Evolutionary conservation across 805 yeast species (phyloP).

Genomic region (Starmerella apicola): DNA sequence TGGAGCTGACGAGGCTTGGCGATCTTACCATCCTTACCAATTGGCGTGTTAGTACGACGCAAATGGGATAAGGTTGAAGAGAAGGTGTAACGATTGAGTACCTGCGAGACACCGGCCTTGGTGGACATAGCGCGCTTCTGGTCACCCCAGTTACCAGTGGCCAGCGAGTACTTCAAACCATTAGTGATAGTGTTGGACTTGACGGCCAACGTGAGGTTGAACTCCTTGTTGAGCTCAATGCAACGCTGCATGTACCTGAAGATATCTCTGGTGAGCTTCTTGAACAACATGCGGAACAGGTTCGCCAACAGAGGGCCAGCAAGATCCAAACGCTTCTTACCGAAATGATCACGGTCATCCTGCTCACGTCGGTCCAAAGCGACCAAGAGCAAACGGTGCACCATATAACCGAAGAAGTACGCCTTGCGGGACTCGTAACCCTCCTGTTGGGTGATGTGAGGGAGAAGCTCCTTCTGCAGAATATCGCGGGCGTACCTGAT

Average conservation of each 20-base stretch:
- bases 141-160: slow-evolving; percentile 99
- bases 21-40: slow-evolving; percentile 97
- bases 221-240: slow-evolving; percentile 94
- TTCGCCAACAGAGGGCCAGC: slow-evolving; percentile 97
- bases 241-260: slow-evolving; percentile 98
- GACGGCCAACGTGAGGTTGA: slow-evolving; percentile 90
- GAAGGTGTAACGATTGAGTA: slow-evolving; percentile 91
- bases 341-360: slow-evolving; percentile 99
- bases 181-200: slow-evolving; percentile 95
- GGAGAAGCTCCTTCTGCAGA: slow-evolving; percentile 87
- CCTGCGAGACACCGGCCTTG: slow-evolving; percentile 99
- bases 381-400: slow-evolving; percentile 83
- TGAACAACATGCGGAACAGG: slow-evolving; percentile 85
- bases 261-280: slow-evolving; percentile 90
- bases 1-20: slow-evolving; percentile 99
- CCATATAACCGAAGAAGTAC: slow-evolving; percentile 94
- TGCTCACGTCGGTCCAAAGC: slow-evolving; percentile 96
- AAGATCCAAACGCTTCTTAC: slow-evolving; percentile 93
- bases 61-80: slow-evolving; percentile 97
- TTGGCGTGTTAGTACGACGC: slow-evolving; percentile 97
- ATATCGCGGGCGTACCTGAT: slow-evolving; percentile 96
- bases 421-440: slow-evolving; percentile 97
- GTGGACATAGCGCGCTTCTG: slow-evolving; percentile 98
- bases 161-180: slow-evolving; percentile 92
- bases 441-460: slow-evolving; percentile 93